Conservation (phyloP, 2,329 filamentous ascomycete species). For the Venturia pyrina region DNA sequence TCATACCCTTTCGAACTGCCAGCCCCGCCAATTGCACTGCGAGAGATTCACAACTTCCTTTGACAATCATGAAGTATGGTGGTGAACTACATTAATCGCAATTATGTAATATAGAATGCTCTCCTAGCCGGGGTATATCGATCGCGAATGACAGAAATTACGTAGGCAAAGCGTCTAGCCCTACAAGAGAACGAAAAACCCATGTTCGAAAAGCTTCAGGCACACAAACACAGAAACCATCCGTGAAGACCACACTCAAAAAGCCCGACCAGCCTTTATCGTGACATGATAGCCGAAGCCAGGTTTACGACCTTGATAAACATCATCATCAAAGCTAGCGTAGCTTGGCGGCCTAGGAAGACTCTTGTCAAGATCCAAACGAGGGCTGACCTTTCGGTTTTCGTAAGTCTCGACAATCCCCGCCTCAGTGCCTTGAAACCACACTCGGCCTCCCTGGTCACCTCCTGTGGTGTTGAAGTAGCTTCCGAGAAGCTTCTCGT, state of each 20-base stretch:
- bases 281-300: not conserved
- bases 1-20: too few species aligned
- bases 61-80: too few species aligned
- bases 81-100: not conserved
- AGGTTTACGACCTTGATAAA: not conserved
- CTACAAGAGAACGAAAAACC: not conserved
- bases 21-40: too few species aligned
- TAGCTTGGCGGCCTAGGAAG: conserved; percentile 1
- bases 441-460: not conserved
- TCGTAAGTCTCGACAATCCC: not conserved
- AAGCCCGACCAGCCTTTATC: not conserved
- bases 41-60: too few species aligned
- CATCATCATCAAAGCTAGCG: not conserved
- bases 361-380: not conserved
- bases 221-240: not conserved
- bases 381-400: not conserved
- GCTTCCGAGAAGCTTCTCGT: not conserved
- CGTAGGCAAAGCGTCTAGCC: not conserved
- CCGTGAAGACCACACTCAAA: not conserved
- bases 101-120: not conserved
- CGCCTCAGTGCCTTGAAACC: not conserved
- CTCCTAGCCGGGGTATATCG: not conserved
- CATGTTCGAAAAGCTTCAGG: not conserved
- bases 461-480: not conserved
- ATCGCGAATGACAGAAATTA: not conserved